Percentiles rank a stretch among this genome's conserved stretches.
Conservation (phyloP, 768 basidiomycete species). For the Lactarius trivialis region DNA sequence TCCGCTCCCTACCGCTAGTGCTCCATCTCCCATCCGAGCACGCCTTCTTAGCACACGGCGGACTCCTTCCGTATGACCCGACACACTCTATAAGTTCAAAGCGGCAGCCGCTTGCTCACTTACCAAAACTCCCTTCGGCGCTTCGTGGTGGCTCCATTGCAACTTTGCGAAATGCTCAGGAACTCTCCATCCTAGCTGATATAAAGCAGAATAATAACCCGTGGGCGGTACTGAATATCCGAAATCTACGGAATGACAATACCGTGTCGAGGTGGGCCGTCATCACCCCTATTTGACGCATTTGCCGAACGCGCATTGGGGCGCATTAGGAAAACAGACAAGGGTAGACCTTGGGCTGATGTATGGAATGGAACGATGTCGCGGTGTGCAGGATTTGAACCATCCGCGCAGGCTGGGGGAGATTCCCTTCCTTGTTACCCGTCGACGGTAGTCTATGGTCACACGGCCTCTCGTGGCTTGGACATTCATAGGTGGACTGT, state of each 20-base stretch:
- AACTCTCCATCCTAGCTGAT: conserved; percentile 55
- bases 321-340: conserved; percentile 27
- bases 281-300: neutral
- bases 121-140: conserved; percentile 12
- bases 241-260: conserved; percentile 39
- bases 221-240: conserved; percentile 71
- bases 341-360: conserved; percentile 69
- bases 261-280: conserved; percentile 34
- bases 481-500: conserved; percentile 79
- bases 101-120: conserved; percentile 57
- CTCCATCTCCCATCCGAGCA: conserved; percentile 73
- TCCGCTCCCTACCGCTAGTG: conserved; percentile 64
- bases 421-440: conserved; percentile 55
- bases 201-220: conserved; percentile 74
- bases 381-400: conserved; percentile 46
- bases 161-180: conserved; percentile 52
- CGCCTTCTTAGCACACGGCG: conserved; percentile 75
- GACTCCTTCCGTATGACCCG: conserved; percentile 71
- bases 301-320: neutral
- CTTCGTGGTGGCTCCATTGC: conserved; percentile 5
- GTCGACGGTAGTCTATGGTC: conserved; percentile 80
- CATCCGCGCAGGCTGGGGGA: conserved; percentile 24
- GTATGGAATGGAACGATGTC: conserved; percentile 66
- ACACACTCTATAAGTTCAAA: conserved; percentile 40
- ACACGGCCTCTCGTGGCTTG: conserved; percentile 71